Evolutionary conservation across 75 land plant species (phyloP).

Genomic region (Larix kaempferi): DNA sequence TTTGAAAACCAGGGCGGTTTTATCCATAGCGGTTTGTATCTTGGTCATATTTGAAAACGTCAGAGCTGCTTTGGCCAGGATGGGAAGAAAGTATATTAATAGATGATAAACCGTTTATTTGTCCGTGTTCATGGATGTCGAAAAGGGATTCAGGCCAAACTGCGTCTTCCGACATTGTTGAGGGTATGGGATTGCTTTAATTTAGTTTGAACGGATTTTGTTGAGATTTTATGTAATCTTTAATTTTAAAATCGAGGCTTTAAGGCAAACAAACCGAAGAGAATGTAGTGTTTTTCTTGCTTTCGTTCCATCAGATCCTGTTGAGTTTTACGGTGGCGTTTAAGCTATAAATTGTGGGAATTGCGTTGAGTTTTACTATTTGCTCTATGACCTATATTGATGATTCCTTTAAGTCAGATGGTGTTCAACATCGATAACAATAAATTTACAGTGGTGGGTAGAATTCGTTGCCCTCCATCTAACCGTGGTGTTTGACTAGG

Average conservation of each 20-base stretch:
- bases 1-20: background rate
- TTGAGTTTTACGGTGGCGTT: background rate
- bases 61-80: background rate
- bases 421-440: no score
- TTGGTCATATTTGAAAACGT: background rate
- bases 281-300: background rate
- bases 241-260: background rate
- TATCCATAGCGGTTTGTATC: background rate
- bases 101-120: background rate
- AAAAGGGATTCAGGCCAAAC: background rate
- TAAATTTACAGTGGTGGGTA: no score
- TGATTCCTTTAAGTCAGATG: no score
- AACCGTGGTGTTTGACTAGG: no score
- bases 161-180: background rate
- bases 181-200: background rate
- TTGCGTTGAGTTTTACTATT: no score
- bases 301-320: background rate
- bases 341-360: background rate
- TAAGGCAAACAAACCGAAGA: background rate
- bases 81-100: background rate
- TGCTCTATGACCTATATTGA: no score
- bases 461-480: no score
- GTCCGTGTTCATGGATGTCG: background rate
- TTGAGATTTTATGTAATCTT: background rate
- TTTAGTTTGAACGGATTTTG: background rate